Conservation (phyloP, 768 basidiomycete species). For the Rhodosporidiobolus odoratus region DNA sequence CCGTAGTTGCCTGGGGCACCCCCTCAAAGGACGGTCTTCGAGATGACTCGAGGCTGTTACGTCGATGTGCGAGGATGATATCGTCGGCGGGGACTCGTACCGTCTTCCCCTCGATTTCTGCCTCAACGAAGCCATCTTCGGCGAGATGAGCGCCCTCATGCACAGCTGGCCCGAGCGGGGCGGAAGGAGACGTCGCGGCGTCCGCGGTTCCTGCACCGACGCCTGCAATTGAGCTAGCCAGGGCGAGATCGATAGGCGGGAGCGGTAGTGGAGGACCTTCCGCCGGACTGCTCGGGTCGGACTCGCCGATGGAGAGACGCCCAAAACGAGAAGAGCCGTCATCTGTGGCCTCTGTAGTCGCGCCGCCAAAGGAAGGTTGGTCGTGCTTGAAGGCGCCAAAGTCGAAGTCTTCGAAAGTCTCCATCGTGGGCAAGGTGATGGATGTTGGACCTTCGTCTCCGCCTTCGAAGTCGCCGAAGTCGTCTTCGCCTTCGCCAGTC, state of each 20-base stretch:
- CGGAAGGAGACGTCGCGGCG: constrained; percentile 14
- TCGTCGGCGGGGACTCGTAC: constrained; percentile 36
- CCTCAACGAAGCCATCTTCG: constrained; percentile 33
- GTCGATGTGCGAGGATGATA: constrained; percentile 19
- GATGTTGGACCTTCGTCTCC: constrained; percentile 5
- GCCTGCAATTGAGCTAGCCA: not conserved
- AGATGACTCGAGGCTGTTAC: constrained; percentile 7
- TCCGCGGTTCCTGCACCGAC: not conserved
- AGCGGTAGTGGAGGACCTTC: not conserved
- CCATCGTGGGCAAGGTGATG: constrained; percentile 32
- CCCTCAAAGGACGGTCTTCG: not conserved
- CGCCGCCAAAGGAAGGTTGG: not conserved
- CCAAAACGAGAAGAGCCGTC: constrained; percentile 35
- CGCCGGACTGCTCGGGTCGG: constrained; percentile 6
- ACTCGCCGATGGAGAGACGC: constrained; percentile 23
- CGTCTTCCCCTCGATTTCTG: constrained; percentile 25
- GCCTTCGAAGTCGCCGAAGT: constrained; percentile 36
- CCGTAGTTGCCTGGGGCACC: too few species aligned
- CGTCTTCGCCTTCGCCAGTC: constrained; percentile 20
- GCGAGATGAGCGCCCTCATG: constrained; percentile 22
- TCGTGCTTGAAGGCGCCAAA: constrained; percentile 8
- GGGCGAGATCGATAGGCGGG: not conserved
- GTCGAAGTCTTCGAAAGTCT: constrained; percentile 35
- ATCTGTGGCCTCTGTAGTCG: constrained; percentile 1
- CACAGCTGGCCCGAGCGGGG: constrained; percentile 31